Evolutionary conservation across 106 monocot species (phyloP), one percentile per base, ranked within the genome.

Genomic region (Agapanthus africanus): DNA sequence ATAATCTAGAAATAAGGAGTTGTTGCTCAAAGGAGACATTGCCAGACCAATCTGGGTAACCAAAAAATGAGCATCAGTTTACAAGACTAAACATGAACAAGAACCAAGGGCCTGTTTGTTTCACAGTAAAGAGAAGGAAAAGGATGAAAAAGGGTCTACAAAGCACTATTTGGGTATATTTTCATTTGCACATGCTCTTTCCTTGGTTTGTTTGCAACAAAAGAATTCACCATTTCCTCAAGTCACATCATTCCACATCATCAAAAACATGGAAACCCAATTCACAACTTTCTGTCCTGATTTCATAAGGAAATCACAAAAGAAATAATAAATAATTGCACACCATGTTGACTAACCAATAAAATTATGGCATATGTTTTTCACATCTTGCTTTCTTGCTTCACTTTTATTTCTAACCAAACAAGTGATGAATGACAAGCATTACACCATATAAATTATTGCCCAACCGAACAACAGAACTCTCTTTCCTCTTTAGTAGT

Each of bases 1-100:
- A 66, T 97, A 97, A 76, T 97, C 91, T 42, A 97, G 77, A 80
- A 97, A 97, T 19, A 97, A 77, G 15, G 91, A 92, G 66, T 97
- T 97, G 78, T 97, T 97, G 77, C 91, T 97, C 56, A 92, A 75
- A 61, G 97, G 97, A 68, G 97, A 97, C 97, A 97, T 97, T 32
- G 97, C 97, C 79, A 97, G 67, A 64, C 97, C 97, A 87, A 97
- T 97, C 97, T 97, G 72, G 40, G 39, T 8, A 33, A 71, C 4
- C 68, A 70, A 71, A 46, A 40, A 28, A 72, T 33, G 10, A 40
- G 16, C 4, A 13, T 40, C 16, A 25, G 23, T 25, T 63, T 10
- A 61, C 28, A 26, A 56, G 26, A 4, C 52, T 28, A 30, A 56
- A 36, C 19, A 19, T 61, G 18, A 4, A 6, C 30, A 59, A 59